Conservation (phyloP, 768 basidiomycete species). For the Daedalea quercina region DNA sequence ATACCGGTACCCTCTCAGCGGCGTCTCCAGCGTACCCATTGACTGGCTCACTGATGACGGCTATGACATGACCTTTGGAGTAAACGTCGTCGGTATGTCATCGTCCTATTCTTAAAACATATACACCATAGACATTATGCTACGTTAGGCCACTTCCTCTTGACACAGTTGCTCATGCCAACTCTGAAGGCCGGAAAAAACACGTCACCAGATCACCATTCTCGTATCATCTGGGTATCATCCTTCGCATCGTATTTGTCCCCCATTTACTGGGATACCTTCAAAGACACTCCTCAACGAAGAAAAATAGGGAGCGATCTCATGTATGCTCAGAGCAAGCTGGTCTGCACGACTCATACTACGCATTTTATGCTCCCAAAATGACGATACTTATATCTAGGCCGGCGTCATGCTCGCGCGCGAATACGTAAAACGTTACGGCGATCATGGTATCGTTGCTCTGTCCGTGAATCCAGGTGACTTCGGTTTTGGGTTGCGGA, state of each 20-base stretch:
- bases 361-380: slow-evolving; percentile 23
- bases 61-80: slow-evolving; percentile 50
- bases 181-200: slow-evolving; percentile 32
- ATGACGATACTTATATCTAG: slow-evolving; percentile 25
- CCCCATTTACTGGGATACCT: slow-evolving; percentile 32
- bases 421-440: slow-evolving; percentile 43
- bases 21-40: slow-evolving; percentile 15
- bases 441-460: slow-evolving; percentile 37
- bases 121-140: no score
- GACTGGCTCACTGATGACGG: slow-evolving; percentile 39
- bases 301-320: slow-evolving; percentile 8
- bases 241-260: slow-evolving; percentile 31
- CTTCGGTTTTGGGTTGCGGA: background rate
- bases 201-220: slow-evolving; percentile 34
- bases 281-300: slow-evolving; percentile 22
- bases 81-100: slow-evolving; percentile 39
- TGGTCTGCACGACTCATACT: slow-evolving; percentile 29
- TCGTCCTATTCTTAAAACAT: no score
- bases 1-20: no score
- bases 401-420: slow-evolving; percentile 38
- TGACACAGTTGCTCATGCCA: slow-evolving; percentile 41
- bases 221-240: slow-evolving; percentile 42
- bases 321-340: slow-evolving; percentile 35
- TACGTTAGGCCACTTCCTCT: slow-evolving; percentile 33
- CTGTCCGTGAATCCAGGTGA: slow-evolving; percentile 39